phyloP scores from a whole-genome alignment of 345 rosid species.

The Eucalyptus fibrosa region DNA sequence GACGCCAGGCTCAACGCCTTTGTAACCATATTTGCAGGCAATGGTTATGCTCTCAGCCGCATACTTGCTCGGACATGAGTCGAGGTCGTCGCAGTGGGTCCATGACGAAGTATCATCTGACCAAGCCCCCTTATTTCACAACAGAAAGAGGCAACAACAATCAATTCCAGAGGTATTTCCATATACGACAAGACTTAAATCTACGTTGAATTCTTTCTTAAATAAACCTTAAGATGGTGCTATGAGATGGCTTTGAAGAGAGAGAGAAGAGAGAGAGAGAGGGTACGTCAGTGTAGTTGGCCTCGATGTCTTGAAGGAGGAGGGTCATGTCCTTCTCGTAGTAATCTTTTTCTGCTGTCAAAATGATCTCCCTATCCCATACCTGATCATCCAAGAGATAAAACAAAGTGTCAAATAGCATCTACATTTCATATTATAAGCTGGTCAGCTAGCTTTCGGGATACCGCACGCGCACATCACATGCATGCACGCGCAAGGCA shows the following conservation, averaged over 20 bases:
- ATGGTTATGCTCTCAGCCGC: conserved; percentile 71
- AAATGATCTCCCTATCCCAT: conserved; percentile 92
- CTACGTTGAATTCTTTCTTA: not conserved
- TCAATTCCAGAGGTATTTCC: not conserved
- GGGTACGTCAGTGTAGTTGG: conserved; percentile 64
- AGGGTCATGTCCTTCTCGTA: conserved; percentile 63
- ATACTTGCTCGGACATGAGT: conserved; percentile 68
- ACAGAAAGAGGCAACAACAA: not conserved
- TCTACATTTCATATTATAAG: not conserved
- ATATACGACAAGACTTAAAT: not conserved
- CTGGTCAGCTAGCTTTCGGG: not conserved
- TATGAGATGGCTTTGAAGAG: not conserved
- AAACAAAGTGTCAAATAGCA: not conserved
- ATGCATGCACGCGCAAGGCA: not conserved
- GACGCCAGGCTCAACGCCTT: conserved; percentile 51
- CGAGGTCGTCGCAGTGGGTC: conserved; percentile 62
- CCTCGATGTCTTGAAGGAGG: conserved; percentile 51
- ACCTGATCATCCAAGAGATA: conserved; percentile 10
- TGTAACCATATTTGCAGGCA: conserved; percentile 94
- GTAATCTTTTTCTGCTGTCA: conserved; percentile 58
- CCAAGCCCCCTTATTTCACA: conserved; percentile 59
- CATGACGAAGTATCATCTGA: conserved; percentile 57
- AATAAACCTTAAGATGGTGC: not conserved
- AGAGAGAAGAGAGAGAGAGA: not conserved
- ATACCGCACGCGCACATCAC: not conserved